Percentiles rank a stretch among this genome's conserved stretches.
Evolutionary conservation across 2,329 filamentous ascomycete species (phyloP).

Genomic region (Pestalotiopsis sp.): DNA sequence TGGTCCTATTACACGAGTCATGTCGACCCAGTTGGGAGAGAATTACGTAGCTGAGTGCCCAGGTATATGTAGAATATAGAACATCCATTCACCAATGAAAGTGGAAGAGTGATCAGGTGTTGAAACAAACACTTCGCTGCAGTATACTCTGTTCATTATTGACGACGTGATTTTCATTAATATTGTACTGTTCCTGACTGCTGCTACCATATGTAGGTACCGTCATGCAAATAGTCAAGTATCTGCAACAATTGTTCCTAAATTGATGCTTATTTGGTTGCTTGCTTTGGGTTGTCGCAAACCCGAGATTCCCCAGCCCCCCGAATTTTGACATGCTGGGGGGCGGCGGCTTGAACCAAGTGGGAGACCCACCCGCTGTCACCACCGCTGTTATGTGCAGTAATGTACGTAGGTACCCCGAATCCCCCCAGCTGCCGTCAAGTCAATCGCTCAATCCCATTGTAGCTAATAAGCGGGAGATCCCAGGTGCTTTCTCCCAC

Average conservation of each 20-base stretch:
- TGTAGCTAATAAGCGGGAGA: background rate
- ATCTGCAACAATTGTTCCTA: background rate
- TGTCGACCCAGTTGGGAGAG: background rate
- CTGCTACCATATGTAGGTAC: background rate
- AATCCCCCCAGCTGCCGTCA: background rate
- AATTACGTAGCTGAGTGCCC: background rate
- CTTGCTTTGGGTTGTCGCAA: background rate
- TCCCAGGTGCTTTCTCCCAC: background rate
- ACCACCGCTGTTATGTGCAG: background rate
- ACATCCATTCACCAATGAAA: too few species aligned
- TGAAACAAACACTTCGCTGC: too few species aligned
- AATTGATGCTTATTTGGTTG: background rate
- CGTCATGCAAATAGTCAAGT: background rate
- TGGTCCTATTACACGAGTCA: background rate
- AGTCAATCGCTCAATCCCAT: background rate
- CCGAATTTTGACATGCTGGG: slow-evolving; percentile 13
- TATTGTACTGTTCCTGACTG: background rate
- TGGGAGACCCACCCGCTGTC: background rate
- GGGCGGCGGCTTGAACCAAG: background rate
- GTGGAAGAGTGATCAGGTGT: too few species aligned
- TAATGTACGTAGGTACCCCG: background rate
- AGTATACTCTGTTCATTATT: too few species aligned
- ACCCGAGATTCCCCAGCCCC: slow-evolving; percentile 16
- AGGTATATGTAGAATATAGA: too few species aligned
- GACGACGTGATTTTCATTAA: too few species aligned